Evolutionary conservation across 352 stramenopile genomes (phyloP), one percentile per base, ranked within the genome.

Genomic region (Phytophthora melonis): DNA sequence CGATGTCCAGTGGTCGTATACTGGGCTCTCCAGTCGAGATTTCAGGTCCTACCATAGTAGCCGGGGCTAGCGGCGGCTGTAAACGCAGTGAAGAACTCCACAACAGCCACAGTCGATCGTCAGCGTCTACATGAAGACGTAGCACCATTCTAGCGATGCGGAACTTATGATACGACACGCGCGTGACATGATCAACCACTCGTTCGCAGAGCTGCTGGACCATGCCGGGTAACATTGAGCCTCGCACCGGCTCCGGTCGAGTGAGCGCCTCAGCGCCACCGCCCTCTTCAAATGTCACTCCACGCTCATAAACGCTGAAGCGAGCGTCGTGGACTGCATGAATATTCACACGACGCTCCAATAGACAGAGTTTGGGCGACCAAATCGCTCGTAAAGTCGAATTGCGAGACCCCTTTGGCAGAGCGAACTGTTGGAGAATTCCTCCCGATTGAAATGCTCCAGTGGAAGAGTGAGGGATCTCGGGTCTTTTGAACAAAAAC

Each of bases 351-450:
- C 93, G 88, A 30, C 96, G 89, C 78, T 99, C 97, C 10, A 98
- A 72, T 6, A 99, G 75, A 61, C 97, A 98, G 62, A 99, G 88
- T 66, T 98, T 99, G 8, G 97, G 97, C 49, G 94, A 98, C 94
- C 96, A 99, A 45, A 98, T 95, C 11, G 92, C 92, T 11, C 95
- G 90, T 53, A 99, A 90, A 32, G 93, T 90, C n/a, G 86, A 85
- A 63, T 98, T 98, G 36, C 76, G 71, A 32, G 88, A 93, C 27
- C 95, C 91, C 73, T 99, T 98, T 27, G 97, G 96, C 23, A 98
- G 82, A 23, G 99, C 77, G 69, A 99, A 99, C 49, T 89, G 86
- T 71, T 99, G 96, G 5, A 99, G 84, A 25, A 99, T 97, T 2
- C 97, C 97, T 52, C 94, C 95, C 58, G 95, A 73, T 25, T 68